Conservation (phyloP, 1,139 yeast species). For the Wickerhamiella pararugosa region DNA sequence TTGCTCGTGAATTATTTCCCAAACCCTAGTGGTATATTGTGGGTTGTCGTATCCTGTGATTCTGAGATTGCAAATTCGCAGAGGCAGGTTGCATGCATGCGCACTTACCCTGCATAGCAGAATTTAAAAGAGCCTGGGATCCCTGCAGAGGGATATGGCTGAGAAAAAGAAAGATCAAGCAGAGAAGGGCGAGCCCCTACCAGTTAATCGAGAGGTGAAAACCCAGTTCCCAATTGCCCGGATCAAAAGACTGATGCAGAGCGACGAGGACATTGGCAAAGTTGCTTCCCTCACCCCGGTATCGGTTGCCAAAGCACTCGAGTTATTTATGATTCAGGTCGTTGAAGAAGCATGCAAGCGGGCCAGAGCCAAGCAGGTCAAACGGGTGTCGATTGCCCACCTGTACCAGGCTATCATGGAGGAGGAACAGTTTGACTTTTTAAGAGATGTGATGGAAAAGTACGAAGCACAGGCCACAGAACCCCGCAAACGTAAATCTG, state of each 20-base stretch:
- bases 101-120: no score
- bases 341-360: slow-evolving; percentile 74
- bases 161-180: background rate
- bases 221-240: slow-evolving; percentile 97
- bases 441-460: slow-evolving; percentile 58
- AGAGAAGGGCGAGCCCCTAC: slow-evolving; percentile 7
- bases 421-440: slow-evolving; percentile 85
- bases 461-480: slow-evolving; percentile 30
- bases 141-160: no score
- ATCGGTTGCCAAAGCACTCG: slow-evolving; percentile 88
- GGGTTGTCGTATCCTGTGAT: no score
- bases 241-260: slow-evolving; percentile 90
- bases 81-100: no score
- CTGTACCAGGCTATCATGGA: slow-evolving; percentile 69
- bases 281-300: slow-evolving; percentile 98
- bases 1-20: no score
- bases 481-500: slow-evolving; percentile 8
- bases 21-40: no score
- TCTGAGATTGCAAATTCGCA: no score
- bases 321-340: slow-evolving; percentile 76
- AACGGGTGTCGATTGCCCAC: slow-evolving; percentile 72
- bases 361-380: slow-evolving; percentile 62
- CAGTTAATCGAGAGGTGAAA: slow-evolving; percentile 35
- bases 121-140: no score
- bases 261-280: slow-evolving; percentile 96